Evolutionary conservation across 1,139 yeast species (phyloP).

Genomic region (Diutina ranongensis): DNA sequence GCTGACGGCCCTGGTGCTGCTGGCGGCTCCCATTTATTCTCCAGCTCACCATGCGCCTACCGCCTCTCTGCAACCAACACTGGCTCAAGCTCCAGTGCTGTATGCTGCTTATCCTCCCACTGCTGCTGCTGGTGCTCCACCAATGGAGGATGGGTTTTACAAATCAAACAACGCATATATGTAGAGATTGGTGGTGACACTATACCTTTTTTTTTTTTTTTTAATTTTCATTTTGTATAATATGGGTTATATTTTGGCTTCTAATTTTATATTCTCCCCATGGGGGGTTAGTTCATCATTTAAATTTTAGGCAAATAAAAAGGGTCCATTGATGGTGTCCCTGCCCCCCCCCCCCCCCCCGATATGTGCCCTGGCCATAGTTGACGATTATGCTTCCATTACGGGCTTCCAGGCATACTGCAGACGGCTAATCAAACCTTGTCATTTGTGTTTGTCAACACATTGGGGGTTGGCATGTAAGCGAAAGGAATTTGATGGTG

Average conservation of each 20-base stretch:
- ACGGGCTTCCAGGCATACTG: no score
- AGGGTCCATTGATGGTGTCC: no score
- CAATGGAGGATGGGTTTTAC: conserved; percentile 2
- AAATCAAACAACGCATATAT: conserved; percentile 2
- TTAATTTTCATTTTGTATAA: background rate
- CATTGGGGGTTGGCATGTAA: no score
- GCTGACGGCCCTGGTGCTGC: background rate
- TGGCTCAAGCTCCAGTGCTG: background rate
- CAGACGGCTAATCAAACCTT: no score
- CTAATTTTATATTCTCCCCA: no score
- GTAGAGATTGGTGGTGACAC: background rate
- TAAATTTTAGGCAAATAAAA: background rate
- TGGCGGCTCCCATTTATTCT: background rate
- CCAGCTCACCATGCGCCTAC: background rate
- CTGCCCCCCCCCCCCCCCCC: no score
- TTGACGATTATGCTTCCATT: no score
- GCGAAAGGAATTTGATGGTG: no score
- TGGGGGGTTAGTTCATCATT: no score
- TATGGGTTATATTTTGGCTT: background rate
- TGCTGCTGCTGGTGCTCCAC: background rate
- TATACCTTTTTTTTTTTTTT: background rate
- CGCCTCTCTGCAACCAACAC: background rate
- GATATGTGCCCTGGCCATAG: no score
- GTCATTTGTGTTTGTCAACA: no score
- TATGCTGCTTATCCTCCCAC: background rate